These are phyloP conservation scores for Cryptosporidium ubiquitum DNA, from an alignment of 169 alveolate genomes.

Conservation along the genomic window DNA sequence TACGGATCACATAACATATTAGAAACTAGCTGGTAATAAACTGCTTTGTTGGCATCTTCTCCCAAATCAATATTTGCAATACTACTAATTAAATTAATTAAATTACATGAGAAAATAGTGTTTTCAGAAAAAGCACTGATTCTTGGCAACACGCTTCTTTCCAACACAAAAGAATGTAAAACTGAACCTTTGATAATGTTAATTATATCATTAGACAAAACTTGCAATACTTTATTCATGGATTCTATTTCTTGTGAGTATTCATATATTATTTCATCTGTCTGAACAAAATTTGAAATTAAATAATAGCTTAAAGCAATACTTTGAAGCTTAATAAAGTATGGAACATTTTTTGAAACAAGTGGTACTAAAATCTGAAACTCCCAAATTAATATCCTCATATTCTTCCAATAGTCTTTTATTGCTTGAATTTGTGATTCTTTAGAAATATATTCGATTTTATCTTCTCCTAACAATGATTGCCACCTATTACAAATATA, in stretches of 20 bases:
- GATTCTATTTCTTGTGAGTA: neutral
- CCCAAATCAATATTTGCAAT: slow-evolving; percentile 13
- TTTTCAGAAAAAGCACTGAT: neutral
- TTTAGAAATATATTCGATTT: neutral
- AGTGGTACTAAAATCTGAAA: slow-evolving; percentile 1
- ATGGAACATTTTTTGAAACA: neutral
- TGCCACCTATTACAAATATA: slow-evolving; percentile 15
- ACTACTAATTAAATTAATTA: neutral
- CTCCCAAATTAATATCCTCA: slow-evolving; percentile 39
- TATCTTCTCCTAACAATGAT: slow-evolving; percentile 1
- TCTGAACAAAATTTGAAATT: neutral
- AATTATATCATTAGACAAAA: neutral
- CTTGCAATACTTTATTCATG: neutral
- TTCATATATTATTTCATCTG: neutral
- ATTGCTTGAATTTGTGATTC: neutral
- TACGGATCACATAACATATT: slow-evolving; percentile 10
- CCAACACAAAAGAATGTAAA: neutral
- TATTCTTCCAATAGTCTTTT: neutral
- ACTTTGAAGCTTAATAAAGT: slow-evolving; percentile 24
- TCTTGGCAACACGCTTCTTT: slow-evolving; percentile 6
- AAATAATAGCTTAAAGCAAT: neutral
- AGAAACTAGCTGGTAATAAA: slow-evolving; percentile 21
- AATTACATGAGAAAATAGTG: neutral
- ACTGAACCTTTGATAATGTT: neutral
- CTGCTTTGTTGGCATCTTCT: neutral